Evolutionary conservation across 305 asterid species (phyloP).

Genomic region (Solanum hybrid): DNA sequence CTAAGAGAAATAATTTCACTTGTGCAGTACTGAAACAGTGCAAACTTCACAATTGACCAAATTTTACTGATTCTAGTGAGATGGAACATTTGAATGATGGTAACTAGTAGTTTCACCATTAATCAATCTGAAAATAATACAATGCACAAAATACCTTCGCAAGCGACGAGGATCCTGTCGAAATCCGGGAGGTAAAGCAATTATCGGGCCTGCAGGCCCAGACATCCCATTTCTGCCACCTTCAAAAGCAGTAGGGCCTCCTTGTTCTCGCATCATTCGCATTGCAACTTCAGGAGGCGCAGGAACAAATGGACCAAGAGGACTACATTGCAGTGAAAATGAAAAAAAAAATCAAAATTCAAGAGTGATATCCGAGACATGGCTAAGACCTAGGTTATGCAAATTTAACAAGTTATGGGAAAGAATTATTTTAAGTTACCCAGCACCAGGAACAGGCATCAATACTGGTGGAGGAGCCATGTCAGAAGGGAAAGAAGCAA

Average conservation of each 20-base stretch:
- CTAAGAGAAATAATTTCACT: not conserved
- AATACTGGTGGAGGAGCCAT: constrained; percentile 77
- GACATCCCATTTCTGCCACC: constrained; percentile 76
- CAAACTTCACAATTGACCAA: not conserved
- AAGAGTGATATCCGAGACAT: not conserved
- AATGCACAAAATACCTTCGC: constrained; percentile 43
- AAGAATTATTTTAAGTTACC: constrained; percentile 35
- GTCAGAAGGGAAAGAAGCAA: constrained; percentile 71
- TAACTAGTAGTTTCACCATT: not conserved
- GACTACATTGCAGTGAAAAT: constrained; percentile 31
- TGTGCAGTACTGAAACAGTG: not conserved
- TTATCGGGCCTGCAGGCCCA: constrained; percentile 70
- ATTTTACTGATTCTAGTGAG: not conserved
- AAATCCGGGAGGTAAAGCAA: constrained; percentile 67
- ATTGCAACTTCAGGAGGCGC: constrained; percentile 99
- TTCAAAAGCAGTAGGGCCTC: constrained; percentile 84
- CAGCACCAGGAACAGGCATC: constrained; percentile 99
- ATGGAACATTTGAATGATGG: not conserved
- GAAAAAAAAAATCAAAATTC: not conserved
- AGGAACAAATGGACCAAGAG: constrained; percentile 95
- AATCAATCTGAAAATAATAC: not conserved
- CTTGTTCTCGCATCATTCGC: constrained; percentile 94
- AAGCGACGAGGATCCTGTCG: constrained; percentile 94
- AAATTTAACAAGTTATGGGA: not conserved
- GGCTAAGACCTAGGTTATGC: not conserved